A percentile compares a stretch with the other conserved stretches of the same genome.
These are phyloP conservation scores for Leccinum broughii DNA, from an alignment of 768 basidiomycete species.

Conservation along the genomic window DNA sequence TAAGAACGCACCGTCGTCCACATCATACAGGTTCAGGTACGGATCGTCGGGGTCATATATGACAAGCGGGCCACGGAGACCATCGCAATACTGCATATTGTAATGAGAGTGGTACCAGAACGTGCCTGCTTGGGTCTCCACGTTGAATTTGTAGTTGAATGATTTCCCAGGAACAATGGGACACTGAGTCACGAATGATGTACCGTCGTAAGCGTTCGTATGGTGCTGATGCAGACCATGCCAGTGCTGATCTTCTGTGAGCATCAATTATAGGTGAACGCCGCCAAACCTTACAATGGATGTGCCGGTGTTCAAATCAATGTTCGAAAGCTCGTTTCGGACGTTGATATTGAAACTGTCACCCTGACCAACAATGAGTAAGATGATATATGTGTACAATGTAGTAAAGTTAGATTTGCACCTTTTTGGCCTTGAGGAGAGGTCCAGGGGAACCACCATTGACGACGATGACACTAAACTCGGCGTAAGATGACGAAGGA, in stretches of 20 bases:
- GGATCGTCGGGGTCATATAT: slow-evolving; percentile 44
- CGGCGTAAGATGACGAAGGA: slow-evolving; percentile 7
- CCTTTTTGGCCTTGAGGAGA: slow-evolving; percentile 42
- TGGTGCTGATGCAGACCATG: slow-evolving; percentile 48
- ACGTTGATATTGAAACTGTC: slow-evolving; percentile 44
- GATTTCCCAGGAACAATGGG: slow-evolving; percentile 41
- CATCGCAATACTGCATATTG: slow-evolving; percentile 56
- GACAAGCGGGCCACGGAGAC: slow-evolving; percentile 49
- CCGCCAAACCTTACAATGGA: slow-evolving; percentile 37
- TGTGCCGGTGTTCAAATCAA: slow-evolving; percentile 40
- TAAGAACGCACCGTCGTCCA: slow-evolving; percentile 34
- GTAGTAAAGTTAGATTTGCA: background rate
- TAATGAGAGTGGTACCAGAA: slow-evolving; percentile 53
- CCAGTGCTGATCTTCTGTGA: slow-evolving; percentile 37
- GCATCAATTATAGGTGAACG: background rate
- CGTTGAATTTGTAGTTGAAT: slow-evolving; percentile 39
- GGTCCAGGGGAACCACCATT: slow-evolving; percentile 44
- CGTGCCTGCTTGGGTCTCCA: slow-evolving; percentile 33
- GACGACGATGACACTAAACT: slow-evolving; percentile 38
- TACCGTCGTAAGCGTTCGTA: slow-evolving; percentile 46
- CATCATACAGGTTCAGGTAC: slow-evolving; percentile 34
- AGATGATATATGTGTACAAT: background rate
- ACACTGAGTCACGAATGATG: slow-evolving; percentile 48
- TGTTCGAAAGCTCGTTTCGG: slow-evolving; percentile 38
- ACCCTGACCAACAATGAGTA: slow-evolving; percentile 28